phyloP scores from a whole-genome alignment of 2,329 filamentous ascomycete genomes.

The Aspergillus piperis region DNA sequence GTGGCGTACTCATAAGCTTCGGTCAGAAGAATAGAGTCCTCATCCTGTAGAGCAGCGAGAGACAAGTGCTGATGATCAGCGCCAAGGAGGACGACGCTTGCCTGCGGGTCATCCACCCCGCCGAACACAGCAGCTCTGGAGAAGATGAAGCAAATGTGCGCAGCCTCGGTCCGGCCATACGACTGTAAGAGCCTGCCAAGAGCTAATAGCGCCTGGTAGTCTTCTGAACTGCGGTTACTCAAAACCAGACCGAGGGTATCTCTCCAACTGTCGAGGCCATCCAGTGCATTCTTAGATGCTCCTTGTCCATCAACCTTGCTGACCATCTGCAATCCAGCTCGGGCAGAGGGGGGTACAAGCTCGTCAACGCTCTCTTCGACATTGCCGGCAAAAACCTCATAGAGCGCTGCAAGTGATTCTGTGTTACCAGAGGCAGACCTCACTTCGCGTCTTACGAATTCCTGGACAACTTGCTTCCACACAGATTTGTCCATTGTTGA shows the following conservation, averaged over 20 bases:
- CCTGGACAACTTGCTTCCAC: constrained; percentile 91
- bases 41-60: constrained; percentile 73
- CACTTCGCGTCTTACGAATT: constrained; percentile 94
- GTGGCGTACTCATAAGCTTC: constrained; percentile 93
- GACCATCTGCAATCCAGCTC: constrained; percentile 88
- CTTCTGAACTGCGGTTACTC: constrained; percentile 81
- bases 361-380: constrained; percentile 94
- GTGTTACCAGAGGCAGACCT: constrained; percentile 77
- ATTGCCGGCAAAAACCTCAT: constrained; percentile 92
- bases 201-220: constrained; percentile 73
- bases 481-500: constrained; percentile 71
- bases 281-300: constrained; percentile 69
- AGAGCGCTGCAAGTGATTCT: constrained; percentile 85
- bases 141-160: constrained; percentile 92
- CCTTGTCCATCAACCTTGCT: constrained; percentile 66
- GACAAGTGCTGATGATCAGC: constrained; percentile 74
- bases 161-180: constrained; percentile 87
- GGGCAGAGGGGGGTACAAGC: constrained; percentile 86
- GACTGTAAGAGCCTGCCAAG: constrained; percentile 79
- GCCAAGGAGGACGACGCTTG: constrained; percentile 80
- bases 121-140: constrained; percentile 73
- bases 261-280: constrained; percentile 89
- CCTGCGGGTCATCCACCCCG: constrained; percentile 77
- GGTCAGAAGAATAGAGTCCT: constrained; percentile 87
- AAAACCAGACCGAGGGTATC: constrained; percentile 85